Percentiles rank a stretch among this genome's conserved stretches.
Conservation (phyloP, 2,329 filamentous ascomycete genomes). For the Phaeophleospora eucalypticola region DNA sequence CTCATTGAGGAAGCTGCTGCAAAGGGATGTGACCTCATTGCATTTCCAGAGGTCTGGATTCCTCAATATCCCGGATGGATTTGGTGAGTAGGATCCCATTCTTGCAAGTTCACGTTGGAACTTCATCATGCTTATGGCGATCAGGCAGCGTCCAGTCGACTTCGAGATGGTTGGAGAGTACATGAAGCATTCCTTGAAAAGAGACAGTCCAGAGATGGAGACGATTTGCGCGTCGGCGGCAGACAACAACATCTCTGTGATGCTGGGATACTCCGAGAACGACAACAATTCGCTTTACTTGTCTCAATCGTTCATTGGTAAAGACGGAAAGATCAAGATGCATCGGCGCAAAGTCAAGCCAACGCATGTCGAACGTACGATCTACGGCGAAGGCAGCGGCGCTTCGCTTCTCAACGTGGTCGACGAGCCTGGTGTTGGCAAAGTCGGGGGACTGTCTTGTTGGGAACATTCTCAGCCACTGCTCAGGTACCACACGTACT, state of each 20-base stretch:
- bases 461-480: neutral
- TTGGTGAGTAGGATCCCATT: no score
- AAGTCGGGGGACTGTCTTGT: neutral
- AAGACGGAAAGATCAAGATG: neutral
- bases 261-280: neutral
- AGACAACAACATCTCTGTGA: conserved; percentile 27
- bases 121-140: no score
- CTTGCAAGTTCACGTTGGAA: no score
- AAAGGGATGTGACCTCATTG: no score
- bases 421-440: no score
- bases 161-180: neutral
- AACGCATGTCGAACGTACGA: neutral
- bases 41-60: no score
- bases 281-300: neutral
- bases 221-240: neutral
- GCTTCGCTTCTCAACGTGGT: neutral
- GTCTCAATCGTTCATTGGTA: neutral
- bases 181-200: neutral
- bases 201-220: neutral
- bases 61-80: no score
- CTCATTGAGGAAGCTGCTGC: no score
- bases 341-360: neutral
- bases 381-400: neutral
- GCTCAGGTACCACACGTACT: neutral
- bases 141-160: neutral